A percentile compares a stretch with the other conserved stretches of the same genome.
phyloP scores from a whole-genome alignment of 345 rosid genomes.

The Moricandia arvensis region DNA sequence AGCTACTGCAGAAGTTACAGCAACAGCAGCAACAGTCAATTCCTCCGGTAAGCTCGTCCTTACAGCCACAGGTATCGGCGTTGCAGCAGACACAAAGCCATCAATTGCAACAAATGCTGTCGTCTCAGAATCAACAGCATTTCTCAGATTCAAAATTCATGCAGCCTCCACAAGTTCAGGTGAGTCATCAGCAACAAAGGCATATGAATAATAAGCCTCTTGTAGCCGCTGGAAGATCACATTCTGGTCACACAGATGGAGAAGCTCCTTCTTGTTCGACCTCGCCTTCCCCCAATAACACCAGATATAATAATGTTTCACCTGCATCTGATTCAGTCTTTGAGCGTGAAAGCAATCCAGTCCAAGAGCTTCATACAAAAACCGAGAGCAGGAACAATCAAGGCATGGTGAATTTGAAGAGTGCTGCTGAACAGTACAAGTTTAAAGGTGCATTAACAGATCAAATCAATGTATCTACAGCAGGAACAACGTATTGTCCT shows the following conservation, averaged over 20 bases:
- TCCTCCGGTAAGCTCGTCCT: conserved; percentile 51
- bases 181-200: conserved; percentile 59
- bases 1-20: conserved; percentile 70
- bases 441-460: conserved; percentile 57
- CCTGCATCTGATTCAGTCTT: conserved; percentile 32
- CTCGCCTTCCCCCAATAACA: conserved; percentile 86
- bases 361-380: conserved; percentile 40
- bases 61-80: conserved; percentile 59
- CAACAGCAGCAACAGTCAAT: conserved; percentile 58
- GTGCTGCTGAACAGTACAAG: conserved; percentile 56
- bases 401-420: conserved; percentile 46
- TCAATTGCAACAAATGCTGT: conserved; percentile 51
- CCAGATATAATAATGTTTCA: conserved; percentile 51
- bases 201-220: conserved; percentile 44
- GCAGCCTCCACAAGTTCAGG: conserved; percentile 60
- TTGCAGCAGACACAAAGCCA: conserved; percentile 71
- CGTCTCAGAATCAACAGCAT: conserved; percentile 55
- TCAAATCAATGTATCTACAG: conserved; percentile 79
- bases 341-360: conserved; percentile 22
- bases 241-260: conserved; percentile 72
- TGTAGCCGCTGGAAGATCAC: conserved; percentile 48
- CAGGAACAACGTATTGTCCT: conserved; percentile 78
- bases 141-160: conserved; percentile 53
- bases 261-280: conserved; percentile 94
- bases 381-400: conserved; percentile 53